Evolutionary conservation across 2,329 filamentous ascomycete species (phyloP), one percentile per base, ranked within the genome.

Genomic region (Boeremia lycopersici): DNA sequence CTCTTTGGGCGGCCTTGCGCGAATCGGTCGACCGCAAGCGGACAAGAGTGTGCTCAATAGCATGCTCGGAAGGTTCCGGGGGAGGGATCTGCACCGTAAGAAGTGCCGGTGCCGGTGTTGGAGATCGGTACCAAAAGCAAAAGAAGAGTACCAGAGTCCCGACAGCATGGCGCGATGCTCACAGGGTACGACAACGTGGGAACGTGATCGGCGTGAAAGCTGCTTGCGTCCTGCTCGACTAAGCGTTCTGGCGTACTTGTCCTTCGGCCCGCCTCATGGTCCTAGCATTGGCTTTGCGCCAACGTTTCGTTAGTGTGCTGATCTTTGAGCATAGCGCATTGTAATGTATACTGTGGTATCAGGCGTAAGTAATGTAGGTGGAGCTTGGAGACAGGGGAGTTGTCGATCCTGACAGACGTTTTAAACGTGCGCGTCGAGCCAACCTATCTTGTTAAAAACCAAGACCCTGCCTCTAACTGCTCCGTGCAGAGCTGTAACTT

Each of bases 121-220:
- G 26, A 31, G 36, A 46, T 47, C 25, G 26, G 15, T 26, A 28
- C 35, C 17, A 53, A 41, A 47, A 47, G 35, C 38, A 42, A 53
- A 34, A 28, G 28, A 34, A 15, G 15, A 34, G 31, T 36, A 17
- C 34, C 30, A 12, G 13, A 33, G 15, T 42, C 3, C 49, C 49
- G 43, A 26, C 30, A 35, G 33, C 12, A 15, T 28, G 43, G 49
- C 17, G 26, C 26, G 31, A 43, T 31, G 28, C 9, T n/a, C 36
- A 25, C 43, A 53, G 48, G 48, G 49, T 38, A 17, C 7, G 28
- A 47, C n/a, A 8, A 31, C 31, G 13, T 26, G 43, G 13, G 17
- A 43, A 40, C 30, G 11, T 38, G 43, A 47, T 53, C 49, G 31
- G 36, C 43, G 30, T 19, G 15, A 41, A 11, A 41, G 42, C 30